Conservation (phyloP, 805 yeast genomes). For the Yamadazyma olivae region DNA sequence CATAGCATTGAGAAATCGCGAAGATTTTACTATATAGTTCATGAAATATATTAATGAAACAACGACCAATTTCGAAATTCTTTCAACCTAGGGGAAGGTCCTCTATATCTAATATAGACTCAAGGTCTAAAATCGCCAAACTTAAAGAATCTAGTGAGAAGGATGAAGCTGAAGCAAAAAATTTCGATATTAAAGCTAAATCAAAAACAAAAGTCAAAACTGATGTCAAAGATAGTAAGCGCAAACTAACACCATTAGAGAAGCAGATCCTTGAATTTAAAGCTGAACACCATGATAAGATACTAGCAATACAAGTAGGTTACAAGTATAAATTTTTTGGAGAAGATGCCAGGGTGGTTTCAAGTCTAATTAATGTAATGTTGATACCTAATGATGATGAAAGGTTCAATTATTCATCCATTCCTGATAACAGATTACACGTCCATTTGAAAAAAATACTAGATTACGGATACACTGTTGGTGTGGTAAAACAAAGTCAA, state of each 20-base stretch:
- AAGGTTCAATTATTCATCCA: slow-evolving; percentile 77
- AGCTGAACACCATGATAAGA: slow-evolving; percentile 54
- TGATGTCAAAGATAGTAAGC: slow-evolving; percentile 15
- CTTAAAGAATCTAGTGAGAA: not conserved
- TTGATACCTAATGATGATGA: slow-evolving; percentile 56
- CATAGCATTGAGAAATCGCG: no score
- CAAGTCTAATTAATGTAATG: slow-evolving; percentile 66
- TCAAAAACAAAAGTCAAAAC: no score
- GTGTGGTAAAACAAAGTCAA: slow-evolving; percentile 82
- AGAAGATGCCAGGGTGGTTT: slow-evolving; percentile 72
- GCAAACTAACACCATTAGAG: slow-evolving; percentile 65
- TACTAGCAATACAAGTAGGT: slow-evolving; percentile 85
- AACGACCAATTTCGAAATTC: slow-evolving; percentile 6
- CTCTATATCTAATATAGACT: not conserved
- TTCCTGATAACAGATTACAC: slow-evolving; percentile 75
- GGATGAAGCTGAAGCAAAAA: no score
- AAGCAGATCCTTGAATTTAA: slow-evolving; percentile 72
- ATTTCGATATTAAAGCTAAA: no score
- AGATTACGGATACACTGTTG: slow-evolving; percentile 73
- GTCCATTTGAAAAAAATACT: slow-evolving; percentile 74
- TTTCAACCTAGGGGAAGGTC: slow-evolving; percentile 1
- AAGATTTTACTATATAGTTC: no score
- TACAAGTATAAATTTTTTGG: slow-evolving; percentile 88
- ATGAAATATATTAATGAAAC: slow-evolving; percentile 4
- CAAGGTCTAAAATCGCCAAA: not conserved